Evolutionary conservation across 495 filamentous ascomycete species (phyloP).

Genomic region (Hypoxylon subgilvum): DNA sequence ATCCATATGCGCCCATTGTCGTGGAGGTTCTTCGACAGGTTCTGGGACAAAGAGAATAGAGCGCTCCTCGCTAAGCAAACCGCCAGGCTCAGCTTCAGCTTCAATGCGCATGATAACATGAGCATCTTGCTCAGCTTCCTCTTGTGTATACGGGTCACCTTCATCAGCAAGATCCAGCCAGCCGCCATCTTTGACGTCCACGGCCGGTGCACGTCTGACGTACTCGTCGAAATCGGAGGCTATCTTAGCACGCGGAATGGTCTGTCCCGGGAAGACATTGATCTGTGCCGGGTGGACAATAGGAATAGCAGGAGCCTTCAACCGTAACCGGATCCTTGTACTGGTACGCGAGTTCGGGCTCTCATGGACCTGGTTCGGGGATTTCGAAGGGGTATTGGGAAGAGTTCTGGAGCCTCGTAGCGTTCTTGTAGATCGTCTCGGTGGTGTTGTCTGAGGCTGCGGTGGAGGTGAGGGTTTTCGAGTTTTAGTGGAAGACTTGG

Average conservation of each 20-base stretch:
- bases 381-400: conserved; percentile 27
- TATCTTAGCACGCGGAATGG: conserved; percentile 47
- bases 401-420: conserved; percentile 47
- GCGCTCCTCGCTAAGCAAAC: conserved; percentile 70
- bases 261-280: conserved; percentile 42
- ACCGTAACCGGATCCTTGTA: conserved; percentile 50
- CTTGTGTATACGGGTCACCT: conserved; percentile 57
- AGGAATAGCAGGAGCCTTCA: conserved; percentile 48
- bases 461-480: conserved; percentile 46
- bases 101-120: conserved; percentile 65
- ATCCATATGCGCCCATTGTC: conserved; percentile 83
- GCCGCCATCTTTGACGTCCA: conserved; percentile 57
- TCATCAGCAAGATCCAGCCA: conserved; percentile 61
- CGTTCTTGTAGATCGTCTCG: conserved; percentile 43
- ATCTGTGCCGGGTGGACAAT: conserved; percentile 62
- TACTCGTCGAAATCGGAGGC: conserved; percentile 61
- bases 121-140: conserved; percentile 60
- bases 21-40: conserved; percentile 72
- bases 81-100: conserved; percentile 72
- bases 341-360: conserved; percentile 46
- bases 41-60: conserved; percentile 82
- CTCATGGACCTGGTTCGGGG: conserved; percentile 33
- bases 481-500: conserved; percentile 39
- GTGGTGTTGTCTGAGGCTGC: conserved; percentile 39
- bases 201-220: conserved; percentile 50